Evolutionary conservation across 441 rosid genomes (phyloP).

Genomic region (Breynia disticha): DNA sequence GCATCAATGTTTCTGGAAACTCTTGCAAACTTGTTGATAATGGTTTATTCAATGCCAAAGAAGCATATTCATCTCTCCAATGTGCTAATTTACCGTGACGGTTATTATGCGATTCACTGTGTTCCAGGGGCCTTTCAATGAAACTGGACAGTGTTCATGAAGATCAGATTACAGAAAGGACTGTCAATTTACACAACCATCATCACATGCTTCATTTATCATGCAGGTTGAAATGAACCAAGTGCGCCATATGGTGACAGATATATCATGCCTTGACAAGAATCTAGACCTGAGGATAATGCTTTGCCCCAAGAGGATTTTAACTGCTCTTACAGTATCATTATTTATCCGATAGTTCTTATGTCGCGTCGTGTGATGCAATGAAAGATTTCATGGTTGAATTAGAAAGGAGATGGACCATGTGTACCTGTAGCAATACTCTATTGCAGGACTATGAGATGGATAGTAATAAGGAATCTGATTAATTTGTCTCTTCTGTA

Average conservation of each 20-base stretch:
- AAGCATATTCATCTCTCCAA: neutral
- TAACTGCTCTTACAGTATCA: constrained; percentile 25
- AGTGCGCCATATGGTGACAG: constrained; percentile 33
- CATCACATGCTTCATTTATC: constrained; percentile 18
- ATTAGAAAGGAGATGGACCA: too few species aligned
- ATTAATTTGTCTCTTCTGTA: constrained; percentile 44
- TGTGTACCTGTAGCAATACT: neutral
- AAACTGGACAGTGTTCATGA: constrained; percentile 16
- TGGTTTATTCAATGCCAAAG: neutral
- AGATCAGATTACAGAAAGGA: constrained; percentile 17
- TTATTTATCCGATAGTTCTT: neutral
- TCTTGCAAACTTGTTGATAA: too few species aligned
- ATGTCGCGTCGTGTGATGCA: too few species aligned
- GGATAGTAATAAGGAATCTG: constrained; percentile 29
- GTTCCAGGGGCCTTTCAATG: constrained; percentile 23
- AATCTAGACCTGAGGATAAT: constrained; percentile 51
- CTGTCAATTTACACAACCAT: constrained; percentile 34
- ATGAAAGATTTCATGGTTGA: too few species aligned
- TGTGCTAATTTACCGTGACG: neutral
- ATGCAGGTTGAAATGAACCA: constrained; percentile 42
- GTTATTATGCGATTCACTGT: constrained; percentile 3
- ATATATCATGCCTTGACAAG: constrained; percentile 51
- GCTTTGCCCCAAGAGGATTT: constrained; percentile 32
- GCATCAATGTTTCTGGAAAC: too few species aligned
- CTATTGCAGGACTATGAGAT: constrained; percentile 42